Evolutionary conservation across 345 rosid genomes (phyloP), one percentile per base, ranked within the genome.

Genomic region (Syzygium oleosum): DNA sequence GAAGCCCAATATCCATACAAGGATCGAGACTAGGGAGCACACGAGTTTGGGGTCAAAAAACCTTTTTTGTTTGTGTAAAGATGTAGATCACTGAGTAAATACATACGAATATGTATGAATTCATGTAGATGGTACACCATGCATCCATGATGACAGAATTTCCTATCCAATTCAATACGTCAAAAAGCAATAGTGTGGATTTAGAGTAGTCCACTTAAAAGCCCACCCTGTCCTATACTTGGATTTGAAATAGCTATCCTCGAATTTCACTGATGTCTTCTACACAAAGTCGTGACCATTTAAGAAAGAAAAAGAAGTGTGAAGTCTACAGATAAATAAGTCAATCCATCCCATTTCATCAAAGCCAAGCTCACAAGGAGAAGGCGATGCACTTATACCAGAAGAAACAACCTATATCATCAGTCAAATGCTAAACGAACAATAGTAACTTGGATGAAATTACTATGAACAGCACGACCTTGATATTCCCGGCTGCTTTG

Each of bases 401-500:
- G 49, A 5, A 19, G 6, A 38, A 68, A 11, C 6, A 31, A 7
- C 78, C 41, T 2, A 65, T 31, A 15, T 29, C 22, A 65, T 65
- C 21, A 7, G 78, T 65, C 77, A 29, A 63, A 63, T 6, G 41
- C 21, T 14, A 63, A 63, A 63, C 19, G 9, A 63, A 63, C 46
- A 31, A 19, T 29, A 68, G 12, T 10, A 34, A 68, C 46, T 16
- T 17, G 3, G 25, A 34, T 1, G 23, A 17, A 73, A 73, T 73
- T 34, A 73, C 19, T 19, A 55, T 19, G 17, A 84, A 84, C 59
- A 80, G 31, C 84, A 6, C 27, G 38, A 85, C 87, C 89, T 88
- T 88, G 41, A 88, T 80, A 85, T 85, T 85, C 46, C 87, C 85
- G 19, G 89, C 87, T 73, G 85, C 87, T 55, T 88, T 85, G 51